Evolutionary conservation across 2,329 filamentous ascomycete species (phyloP), one percentile per base, ranked within the genome.

Genomic region (Calonectria pseudoturangicola): DNA sequence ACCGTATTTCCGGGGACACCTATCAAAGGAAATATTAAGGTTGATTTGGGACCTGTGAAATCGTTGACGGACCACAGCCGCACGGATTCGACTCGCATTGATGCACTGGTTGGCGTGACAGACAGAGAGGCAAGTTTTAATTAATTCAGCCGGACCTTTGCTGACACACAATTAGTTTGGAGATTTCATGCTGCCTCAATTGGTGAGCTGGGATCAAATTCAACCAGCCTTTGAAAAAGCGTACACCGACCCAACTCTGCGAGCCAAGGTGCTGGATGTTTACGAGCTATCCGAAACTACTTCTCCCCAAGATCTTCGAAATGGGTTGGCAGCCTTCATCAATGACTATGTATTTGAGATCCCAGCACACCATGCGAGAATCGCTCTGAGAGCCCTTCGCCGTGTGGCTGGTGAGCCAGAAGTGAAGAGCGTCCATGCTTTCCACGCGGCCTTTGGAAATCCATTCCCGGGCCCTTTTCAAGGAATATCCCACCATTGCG

Each of bases 361-460:
- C 27, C 50, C 64, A 8, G 39, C 43, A 12, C 33, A 56, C 27
- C 27, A 45, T 2, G 64, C 39, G 4, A 25, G 64, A 13, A 10
- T 2, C 2, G 45, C 64, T 25, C 33, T 66, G 10, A 43, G 27
- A 16, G 45, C 21, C 1, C 64, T 18, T 18, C 64, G 50, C 16
- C 36, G 16, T 7, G 25, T 15, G 5, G 21, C 25, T 25, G 27
- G 25, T 9, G 36, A 27, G 15, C 12, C 50, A 13, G 64, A 56
- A 21, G 39, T 13, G 3, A 66, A 66, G 27, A 27, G 33, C 2
- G 64, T 66, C 1, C 50, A 66, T 18, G 8, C 47, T 25, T 66
- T 45, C 27, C 45, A 45, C n/a, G 64, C n/a, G 12, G 64, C 50
- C 10, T 66, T 66, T 27, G 64, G 64, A 27, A 66, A 66, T 15